A percentile compares a stretch with the other conserved stretches of the same genome.
These are phyloP conservation scores for Mycena crocata DNA, from an alignment of 768 basidiomycete species.

Conservation along the genomic window DNA sequence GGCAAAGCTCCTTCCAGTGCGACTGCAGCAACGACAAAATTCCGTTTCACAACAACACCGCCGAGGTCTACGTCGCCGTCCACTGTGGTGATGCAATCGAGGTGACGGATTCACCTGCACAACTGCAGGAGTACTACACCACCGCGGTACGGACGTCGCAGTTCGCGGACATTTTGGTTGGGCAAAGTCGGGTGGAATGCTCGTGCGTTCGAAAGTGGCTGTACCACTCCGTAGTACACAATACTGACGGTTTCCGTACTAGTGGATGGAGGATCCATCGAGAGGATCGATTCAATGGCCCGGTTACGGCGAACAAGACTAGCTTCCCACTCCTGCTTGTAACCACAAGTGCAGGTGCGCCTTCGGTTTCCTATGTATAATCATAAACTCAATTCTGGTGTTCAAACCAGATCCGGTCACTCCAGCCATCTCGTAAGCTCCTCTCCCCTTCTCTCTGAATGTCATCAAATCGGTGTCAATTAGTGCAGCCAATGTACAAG, in stretches of 20 bases:
- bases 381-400: too few relatives aligned
- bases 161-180: constrained; percentile 34
- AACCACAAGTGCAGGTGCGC: constrained; percentile 39
- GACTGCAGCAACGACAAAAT: constrained; percentile 7
- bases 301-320: constrained; percentile 32
- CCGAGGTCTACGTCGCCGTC: constrained; percentile 13
- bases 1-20: constrained; percentile 9
- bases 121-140: constrained; percentile 25
- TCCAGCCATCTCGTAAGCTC: constrained; percentile 18
- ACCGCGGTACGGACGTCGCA: constrained; percentile 23
- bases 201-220: constrained; percentile 4
- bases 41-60: constrained; percentile 10
- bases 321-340: constrained; percentile 40
- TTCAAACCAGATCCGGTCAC: constrained; percentile 22
- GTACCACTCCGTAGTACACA: background rate
- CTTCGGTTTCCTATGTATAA: too few relatives aligned
- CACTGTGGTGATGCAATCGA: constrained; percentile 35
- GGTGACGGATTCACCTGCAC: constrained; percentile 28
- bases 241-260: background rate
- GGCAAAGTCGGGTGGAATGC: constrained; percentile 10
- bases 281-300: constrained; percentile 22
- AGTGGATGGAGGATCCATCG: constrained; percentile 30
- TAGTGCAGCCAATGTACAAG: constrained; percentile 22
- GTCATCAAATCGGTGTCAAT: background rate
- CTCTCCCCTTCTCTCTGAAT: background rate